phyloP scores from a whole-genome alignment of 2,329 filamentous ascomycete genomes.

The Xylaria polymorpha region DNA sequence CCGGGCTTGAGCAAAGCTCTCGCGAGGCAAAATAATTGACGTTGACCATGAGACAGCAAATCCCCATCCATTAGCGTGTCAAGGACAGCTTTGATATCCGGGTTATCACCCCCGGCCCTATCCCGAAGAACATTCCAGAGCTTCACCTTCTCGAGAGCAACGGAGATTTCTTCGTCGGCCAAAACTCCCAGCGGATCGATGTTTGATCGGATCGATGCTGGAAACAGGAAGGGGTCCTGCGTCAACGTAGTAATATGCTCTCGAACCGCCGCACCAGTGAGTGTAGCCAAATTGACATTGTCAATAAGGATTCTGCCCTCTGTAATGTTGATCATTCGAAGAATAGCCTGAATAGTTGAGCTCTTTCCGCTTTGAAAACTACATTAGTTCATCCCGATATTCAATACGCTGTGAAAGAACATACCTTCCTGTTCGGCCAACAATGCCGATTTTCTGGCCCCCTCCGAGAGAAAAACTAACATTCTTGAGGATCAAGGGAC shows the following conservation, averaged over 20 bases:
- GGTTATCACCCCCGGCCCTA: constrained; percentile 24
- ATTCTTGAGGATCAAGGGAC: constrained; percentile 37
- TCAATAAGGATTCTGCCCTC: constrained; percentile 60
- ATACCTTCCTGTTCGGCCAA: constrained; percentile 60
- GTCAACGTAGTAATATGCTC: constrained; percentile 54
- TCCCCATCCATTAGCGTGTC: not conserved
- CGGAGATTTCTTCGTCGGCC: not conserved
- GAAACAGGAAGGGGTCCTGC: constrained; percentile 60
- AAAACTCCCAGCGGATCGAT: constrained; percentile 1
- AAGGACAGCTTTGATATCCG: constrained; percentile 11
- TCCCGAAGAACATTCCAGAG: constrained; percentile 16
- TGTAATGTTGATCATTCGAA: constrained; percentile 61
- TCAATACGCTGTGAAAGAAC: not conserved
- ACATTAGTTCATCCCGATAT: not conserved
- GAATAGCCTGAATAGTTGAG: constrained; percentile 58
- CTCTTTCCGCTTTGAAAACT: constrained; percentile 50
- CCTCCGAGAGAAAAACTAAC: constrained; percentile 47
- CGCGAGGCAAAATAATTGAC: constrained; percentile 9
- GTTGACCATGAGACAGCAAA: not conserved
- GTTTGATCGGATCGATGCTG: constrained; percentile 53
- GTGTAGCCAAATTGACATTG: constrained; percentile 56
- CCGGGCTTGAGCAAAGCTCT: constrained; percentile 20
- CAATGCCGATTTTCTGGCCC: constrained; percentile 61
- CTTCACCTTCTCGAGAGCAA: constrained; percentile 3
- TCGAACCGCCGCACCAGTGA: constrained; percentile 60